Evolutionary conservation across 805 yeast genomes (phyloP).

Genomic region (Candida wancherniae): DNA sequence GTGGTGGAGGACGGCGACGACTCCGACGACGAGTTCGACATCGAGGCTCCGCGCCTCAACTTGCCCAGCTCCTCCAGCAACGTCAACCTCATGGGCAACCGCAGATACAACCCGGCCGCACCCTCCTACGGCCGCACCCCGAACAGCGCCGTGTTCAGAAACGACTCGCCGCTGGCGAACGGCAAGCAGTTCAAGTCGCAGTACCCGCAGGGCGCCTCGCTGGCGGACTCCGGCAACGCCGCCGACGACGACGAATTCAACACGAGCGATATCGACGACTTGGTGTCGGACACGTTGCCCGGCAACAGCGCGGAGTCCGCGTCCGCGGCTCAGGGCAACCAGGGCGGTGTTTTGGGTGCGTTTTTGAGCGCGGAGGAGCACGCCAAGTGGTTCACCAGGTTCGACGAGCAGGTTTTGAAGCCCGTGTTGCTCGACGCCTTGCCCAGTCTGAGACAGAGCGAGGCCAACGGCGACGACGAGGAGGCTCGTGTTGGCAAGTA

Average conservation of each 20-base stretch:
- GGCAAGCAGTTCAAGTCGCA: neutral
- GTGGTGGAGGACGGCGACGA: conserved; percentile 68
- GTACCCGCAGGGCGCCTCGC: conserved; percentile 10
- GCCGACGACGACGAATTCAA: conserved; percentile 23
- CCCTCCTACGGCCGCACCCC: conserved; percentile 15
- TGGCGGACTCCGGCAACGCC: conserved; percentile 16
- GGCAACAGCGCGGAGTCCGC: conserved; percentile 4
- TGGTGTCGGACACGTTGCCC: conserved; percentile 19
- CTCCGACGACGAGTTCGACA: conserved; percentile 93
- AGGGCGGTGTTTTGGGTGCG: conserved; percentile 34
- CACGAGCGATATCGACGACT: conserved; percentile 37
- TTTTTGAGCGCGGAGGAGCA: conserved; percentile 60
- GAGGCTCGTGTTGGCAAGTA: conserved; percentile 10
- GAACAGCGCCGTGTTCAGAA: conserved; percentile 12
- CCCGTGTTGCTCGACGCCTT: conserved; percentile 77
- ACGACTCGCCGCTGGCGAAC: conserved; percentile 6
- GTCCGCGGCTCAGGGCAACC: conserved; percentile 4
- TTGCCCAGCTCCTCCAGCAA: conserved; percentile 9
- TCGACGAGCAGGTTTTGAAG: conserved; percentile 90
- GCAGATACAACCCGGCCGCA: conserved; percentile 18
- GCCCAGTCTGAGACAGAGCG: conserved; percentile 20
- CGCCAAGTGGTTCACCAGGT: conserved; percentile 86
- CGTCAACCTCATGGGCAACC: conserved; percentile 19
- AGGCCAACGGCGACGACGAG: conserved; percentile 5
- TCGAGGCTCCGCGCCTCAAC: conserved; percentile 62